Conservation (phyloP, 805 yeast genomes). For the Ogataea trehaloabstinens region DNA sequence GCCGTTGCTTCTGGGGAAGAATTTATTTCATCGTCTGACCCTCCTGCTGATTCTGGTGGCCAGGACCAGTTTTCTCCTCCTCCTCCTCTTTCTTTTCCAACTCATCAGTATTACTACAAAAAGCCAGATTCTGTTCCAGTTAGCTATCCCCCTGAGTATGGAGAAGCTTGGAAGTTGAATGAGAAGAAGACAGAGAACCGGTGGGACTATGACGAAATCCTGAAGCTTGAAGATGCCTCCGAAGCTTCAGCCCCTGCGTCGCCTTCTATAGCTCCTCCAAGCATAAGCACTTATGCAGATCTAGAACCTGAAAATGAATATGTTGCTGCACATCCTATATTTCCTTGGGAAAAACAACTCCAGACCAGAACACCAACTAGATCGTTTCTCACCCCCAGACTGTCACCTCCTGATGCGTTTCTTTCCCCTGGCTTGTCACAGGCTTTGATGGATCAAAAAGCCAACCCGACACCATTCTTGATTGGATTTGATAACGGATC, state of each 20-base stretch:
- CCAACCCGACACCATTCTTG: constrained; percentile 8
- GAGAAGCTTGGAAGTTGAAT: constrained; percentile 33
- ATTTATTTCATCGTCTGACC: constrained; percentile 1
- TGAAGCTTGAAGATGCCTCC: background rate
- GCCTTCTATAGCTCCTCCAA: constrained; percentile 1
- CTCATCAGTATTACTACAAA: constrained; percentile 19
- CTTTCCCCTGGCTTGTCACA: background rate
- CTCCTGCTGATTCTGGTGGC: background rate
- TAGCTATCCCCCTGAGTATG: constrained; percentile 20
- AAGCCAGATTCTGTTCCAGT: constrained; percentile 27
- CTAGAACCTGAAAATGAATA: constrained; percentile 17
- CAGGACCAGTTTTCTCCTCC: background rate
- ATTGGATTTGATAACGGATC: constrained; percentile 15
- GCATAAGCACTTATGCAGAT: background rate
- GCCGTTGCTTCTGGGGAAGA: background rate
- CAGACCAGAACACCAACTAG: constrained; percentile 13
- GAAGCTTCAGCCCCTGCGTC: background rate
- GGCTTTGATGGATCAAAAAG: background rate
- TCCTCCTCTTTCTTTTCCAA: constrained; percentile 4
- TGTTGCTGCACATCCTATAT: constrained; percentile 30
- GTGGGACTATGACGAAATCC: constrained; percentile 16
- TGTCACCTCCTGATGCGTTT: constrained; percentile 1
- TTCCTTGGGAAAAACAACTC: constrained; percentile 35
- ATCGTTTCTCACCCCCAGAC: constrained; percentile 15
- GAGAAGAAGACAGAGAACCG: constrained; percentile 22